These are phyloP conservation scores for Leptodermis oblonga DNA, from an alignment of 257 asterid genomes.

Conservation along the genomic window DNA sequence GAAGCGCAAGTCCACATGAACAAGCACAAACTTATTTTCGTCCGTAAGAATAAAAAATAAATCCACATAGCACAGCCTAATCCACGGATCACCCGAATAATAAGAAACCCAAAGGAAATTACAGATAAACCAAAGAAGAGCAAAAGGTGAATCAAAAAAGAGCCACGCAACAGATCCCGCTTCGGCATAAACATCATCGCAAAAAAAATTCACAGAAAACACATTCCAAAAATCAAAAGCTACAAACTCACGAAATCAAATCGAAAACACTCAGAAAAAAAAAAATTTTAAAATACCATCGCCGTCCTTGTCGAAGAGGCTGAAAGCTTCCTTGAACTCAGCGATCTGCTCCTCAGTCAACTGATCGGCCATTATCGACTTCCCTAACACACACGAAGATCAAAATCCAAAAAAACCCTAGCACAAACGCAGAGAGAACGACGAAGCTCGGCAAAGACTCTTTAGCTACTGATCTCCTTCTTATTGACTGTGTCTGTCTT, in stretches of 20 bases:
- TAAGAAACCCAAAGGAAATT: neutral
- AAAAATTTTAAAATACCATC: constrained; percentile 21
- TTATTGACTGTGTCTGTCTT: neutral
- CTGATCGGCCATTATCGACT: constrained; percentile 29
- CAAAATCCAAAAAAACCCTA: constrained; percentile 7
- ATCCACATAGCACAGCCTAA: neutral
- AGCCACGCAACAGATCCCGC: constrained; percentile 7
- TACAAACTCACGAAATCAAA: neutral
- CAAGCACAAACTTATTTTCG: neutral
- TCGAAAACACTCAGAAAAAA: neutral
- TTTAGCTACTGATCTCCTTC: neutral
- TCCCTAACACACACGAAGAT: neutral
- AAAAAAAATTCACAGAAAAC: too few species aligned
- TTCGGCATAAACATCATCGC: neutral
- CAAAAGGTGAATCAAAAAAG: neutral
- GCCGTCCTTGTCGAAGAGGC: constrained; percentile 41
- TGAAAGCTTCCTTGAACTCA: constrained; percentile 41
- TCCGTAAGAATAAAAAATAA: neutral
- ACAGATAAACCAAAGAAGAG: neutral
- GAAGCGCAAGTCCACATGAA: neutral
- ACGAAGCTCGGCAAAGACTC: neutral
- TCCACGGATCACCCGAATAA: neutral
- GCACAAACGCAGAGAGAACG: neutral
- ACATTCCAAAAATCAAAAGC: neutral
- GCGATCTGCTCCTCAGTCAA: constrained; percentile 40